Evolutionary conservation across 768 basidiomycete species (phyloP).

Genomic region (Termitomyces sp.): DNA sequence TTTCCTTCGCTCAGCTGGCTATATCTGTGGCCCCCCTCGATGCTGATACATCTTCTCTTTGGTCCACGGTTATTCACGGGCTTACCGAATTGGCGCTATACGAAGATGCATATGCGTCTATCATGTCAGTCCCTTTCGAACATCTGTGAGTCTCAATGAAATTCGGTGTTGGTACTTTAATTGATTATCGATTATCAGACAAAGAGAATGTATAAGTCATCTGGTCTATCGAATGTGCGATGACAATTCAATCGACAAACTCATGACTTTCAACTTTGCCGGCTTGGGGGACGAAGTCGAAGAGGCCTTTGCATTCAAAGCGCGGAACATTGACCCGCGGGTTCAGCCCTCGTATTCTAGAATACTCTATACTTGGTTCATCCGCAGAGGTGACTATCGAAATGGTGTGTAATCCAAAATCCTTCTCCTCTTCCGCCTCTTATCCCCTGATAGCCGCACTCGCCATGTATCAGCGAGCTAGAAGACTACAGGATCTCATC

Average conservation of each 20-base stretch:
- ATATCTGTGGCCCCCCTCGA: constrained; percentile 61
- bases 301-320: constrained; percentile 85
- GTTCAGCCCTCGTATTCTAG: constrained; percentile 81
- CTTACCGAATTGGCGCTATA: constrained; percentile 70
- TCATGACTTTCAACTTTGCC: constrained; percentile 82
- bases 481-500: constrained; percentile 66
- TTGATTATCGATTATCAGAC: constrained; percentile 42
- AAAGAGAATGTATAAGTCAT: constrained; percentile 76
- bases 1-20: constrained; percentile 75
- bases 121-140: constrained; percentile 73
- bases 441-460: constrained; percentile 61
- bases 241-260: constrained; percentile 70
- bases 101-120: constrained; percentile 83
- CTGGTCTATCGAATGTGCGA: constrained; percentile 94
- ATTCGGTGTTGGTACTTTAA: not conserved
- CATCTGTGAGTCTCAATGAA: constrained; percentile 60
- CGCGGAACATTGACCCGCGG: constrained; percentile 89
- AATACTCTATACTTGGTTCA: constrained; percentile 94
- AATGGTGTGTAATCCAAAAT: constrained; percentile 59
- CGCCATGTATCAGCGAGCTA: constrained; percentile 90
- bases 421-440: constrained; percentile 11
- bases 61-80: constrained; percentile 77
- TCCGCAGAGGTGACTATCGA: constrained; percentile 83
- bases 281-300: constrained; percentile 87
- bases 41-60: constrained; percentile 63